These are phyloP conservation scores for Gloeophyllum trabeum DNA, from an alignment of 768 basidiomycete genomes.

Conservation along the genomic window DNA sequence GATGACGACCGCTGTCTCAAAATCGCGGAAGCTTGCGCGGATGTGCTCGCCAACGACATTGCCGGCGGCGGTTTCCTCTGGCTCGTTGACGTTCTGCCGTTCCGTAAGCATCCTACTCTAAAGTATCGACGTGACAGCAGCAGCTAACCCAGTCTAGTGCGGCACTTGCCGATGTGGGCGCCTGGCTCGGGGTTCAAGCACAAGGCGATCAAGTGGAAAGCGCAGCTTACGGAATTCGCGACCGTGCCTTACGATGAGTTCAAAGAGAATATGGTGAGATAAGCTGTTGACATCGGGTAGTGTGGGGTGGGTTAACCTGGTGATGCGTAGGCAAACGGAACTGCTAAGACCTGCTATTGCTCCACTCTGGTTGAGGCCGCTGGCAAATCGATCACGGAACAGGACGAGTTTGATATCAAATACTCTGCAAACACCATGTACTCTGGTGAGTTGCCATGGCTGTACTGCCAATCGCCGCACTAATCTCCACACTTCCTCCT, in stretches of 20 bases:
- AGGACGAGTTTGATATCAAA: neutral
- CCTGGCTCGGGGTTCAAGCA: conserved; percentile 59
- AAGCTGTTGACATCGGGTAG: conserved; percentile 1
- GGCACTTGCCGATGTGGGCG: conserved; percentile 49
- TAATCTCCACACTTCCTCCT: neutral
- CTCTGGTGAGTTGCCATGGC: neutral
- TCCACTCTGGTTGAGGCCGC: neutral
- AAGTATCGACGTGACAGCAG: conserved; percentile 25
- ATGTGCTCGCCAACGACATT: conserved; percentile 11
- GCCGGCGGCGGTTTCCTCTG: conserved; percentile 20
- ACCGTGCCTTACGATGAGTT: conserved; percentile 52
- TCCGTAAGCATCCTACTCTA: conserved; percentile 25
- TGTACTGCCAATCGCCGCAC: neutral
- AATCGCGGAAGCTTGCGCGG: conserved; percentile 25
- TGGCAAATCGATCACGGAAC: neutral
- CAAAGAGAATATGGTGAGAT: conserved; percentile 42
- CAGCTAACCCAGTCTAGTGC: conserved; percentile 26
- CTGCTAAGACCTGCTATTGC: neutral
- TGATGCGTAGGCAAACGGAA: neutral
- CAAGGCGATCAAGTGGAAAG: conserved; percentile 52
- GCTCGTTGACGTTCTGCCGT: conserved; percentile 10
- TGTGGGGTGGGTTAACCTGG: neutral
- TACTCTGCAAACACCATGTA: neutral
- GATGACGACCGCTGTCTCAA: conserved; percentile 14
- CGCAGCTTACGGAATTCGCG: conserved; percentile 51